Percentiles rank a stretch among this genome's conserved stretches.
Evolutionary conservation across 1,139 yeast species (phyloP).

Genomic region (Kazachstania sp.): DNA sequence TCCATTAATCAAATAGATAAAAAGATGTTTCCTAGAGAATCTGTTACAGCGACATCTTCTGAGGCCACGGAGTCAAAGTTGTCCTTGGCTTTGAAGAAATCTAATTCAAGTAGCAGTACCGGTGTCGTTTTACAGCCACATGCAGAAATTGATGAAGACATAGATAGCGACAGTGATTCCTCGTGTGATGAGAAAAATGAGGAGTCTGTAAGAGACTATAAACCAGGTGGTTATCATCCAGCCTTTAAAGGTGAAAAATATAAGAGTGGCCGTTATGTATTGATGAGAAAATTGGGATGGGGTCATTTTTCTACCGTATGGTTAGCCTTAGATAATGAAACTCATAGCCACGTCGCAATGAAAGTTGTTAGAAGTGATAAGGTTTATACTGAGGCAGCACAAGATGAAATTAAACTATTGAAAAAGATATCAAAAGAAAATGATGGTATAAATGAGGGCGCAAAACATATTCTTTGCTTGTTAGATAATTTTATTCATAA

Average conservation of each 20-base stretch:
- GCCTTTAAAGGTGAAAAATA: constrained; percentile 64
- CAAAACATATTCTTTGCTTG: constrained; percentile 53
- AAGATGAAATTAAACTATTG: constrained; percentile 58
- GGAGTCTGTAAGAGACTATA: constrained; percentile 59
- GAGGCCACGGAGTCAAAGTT: constrained; percentile 19
- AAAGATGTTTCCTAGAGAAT: constrained; percentile 1
- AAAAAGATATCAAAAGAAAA: constrained; percentile 19
- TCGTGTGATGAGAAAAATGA: constrained; percentile 44
- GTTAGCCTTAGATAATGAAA: constrained; percentile 51
- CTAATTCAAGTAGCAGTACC: not conserved
- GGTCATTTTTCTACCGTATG: constrained; percentile 78
- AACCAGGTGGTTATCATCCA: constrained; percentile 74
- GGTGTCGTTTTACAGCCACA: not conserved
- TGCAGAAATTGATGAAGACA: constrained; percentile 5
- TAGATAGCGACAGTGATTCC: constrained; percentile 21
- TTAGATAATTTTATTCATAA: constrained; percentile 58
- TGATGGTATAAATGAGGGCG: constrained; percentile 43
- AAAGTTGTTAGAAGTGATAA: constrained; percentile 67
- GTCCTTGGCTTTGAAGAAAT: constrained; percentile 20
- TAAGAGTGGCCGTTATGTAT: constrained; percentile 47
- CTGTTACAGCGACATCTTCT: not conserved
- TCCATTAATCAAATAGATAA: not conserved
- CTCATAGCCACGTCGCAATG: constrained; percentile 57
- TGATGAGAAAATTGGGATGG: constrained; percentile 71
- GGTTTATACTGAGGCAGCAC: constrained; percentile 67